These are phyloP conservation scores for Podospora sp. DNA, from an alignment of 495 filamentous ascomycete species.

Conservation along the genomic window DNA sequence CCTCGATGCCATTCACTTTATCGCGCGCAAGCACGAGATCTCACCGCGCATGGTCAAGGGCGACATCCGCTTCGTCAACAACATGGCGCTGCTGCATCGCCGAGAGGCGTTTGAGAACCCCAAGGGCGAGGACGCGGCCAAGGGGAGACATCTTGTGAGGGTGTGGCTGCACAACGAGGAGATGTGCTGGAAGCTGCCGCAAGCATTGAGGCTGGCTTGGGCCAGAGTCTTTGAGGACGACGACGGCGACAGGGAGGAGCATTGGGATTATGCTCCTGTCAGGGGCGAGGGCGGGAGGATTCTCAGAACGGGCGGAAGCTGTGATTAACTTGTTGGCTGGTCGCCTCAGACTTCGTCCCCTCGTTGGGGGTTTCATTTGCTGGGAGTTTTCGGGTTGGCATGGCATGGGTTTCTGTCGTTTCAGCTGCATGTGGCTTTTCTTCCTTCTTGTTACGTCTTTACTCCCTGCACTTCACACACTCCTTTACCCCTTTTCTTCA, in stretches of 20 bases:
- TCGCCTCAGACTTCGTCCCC: too few species aligned
- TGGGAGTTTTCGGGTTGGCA: not conserved
- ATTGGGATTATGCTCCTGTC: conserved; percentile 30
- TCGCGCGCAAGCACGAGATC: conserved; percentile 54
- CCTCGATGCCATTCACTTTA: conserved; percentile 52
- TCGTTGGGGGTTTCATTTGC: not conserved
- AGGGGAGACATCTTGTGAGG: conserved; percentile 23
- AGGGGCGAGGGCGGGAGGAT: conserved; percentile 24
- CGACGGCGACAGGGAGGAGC: conserved; percentile 19
- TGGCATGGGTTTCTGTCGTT: not conserved
- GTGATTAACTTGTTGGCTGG: conserved; percentile 21
- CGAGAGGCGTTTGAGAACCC: conserved; percentile 32
- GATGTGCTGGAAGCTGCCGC: conserved; percentile 28
- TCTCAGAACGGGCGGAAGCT: conserved; percentile 25
- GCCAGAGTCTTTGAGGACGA: conserved; percentile 33
- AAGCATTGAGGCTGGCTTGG: conserved; percentile 30
- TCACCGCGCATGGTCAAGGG: conserved; percentile 54
- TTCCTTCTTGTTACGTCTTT: too few species aligned
- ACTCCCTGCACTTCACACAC: not conserved
- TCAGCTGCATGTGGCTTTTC: not conserved
- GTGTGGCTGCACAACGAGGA: conserved; percentile 34
- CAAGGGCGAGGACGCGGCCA: conserved; percentile 11
- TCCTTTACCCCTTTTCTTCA: not conserved
- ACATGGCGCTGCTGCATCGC: conserved; percentile 32
- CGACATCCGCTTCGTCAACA: conserved; percentile 68